Conservation (phyloP, 805 yeast genomes). For the Barnettozyma salicaria region DNA sequence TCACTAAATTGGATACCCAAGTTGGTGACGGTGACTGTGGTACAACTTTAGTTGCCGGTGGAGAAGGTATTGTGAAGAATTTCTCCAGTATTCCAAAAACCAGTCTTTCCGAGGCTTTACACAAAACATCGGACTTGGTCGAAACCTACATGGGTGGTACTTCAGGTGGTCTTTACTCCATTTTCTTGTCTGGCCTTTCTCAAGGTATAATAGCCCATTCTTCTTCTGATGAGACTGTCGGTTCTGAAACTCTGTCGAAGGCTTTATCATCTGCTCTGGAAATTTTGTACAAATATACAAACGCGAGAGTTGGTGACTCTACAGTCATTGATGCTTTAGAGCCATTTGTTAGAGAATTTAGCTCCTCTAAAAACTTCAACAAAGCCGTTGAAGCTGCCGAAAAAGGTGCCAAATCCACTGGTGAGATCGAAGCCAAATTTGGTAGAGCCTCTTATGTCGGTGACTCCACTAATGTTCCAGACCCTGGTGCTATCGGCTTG, state of each 20-base stretch:
- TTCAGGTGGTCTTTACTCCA: conserved; percentile 89
- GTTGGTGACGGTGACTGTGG: conserved; percentile 99
- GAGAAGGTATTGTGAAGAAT: conserved; percentile 57
- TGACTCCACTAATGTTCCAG: conserved; percentile 64
- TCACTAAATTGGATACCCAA: conserved; percentile 77
- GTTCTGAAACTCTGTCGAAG: conserved; percentile 34
- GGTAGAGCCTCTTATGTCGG: conserved; percentile 95
- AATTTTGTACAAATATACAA: conserved; percentile 77
- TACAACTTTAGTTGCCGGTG: conserved; percentile 80
- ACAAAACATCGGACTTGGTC: conserved; percentile 74
- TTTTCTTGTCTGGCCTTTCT: conserved; percentile 73
- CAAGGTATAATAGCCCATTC: conserved; percentile 36
- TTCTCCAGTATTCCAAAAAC: conserved; percentile 37
- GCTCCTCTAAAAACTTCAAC: conserved; percentile 42
- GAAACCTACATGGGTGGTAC: conserved; percentile 98
- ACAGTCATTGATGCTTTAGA: conserved; percentile 84
- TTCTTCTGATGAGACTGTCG: conserved; percentile 27
- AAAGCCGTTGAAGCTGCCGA: conserved; percentile 65
- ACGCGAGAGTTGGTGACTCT: conserved; percentile 84
- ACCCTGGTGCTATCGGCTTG: conserved; percentile 92
- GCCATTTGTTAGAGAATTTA: conserved; percentile 71
- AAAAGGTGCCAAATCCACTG: conserved; percentile 72
- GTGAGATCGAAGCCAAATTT: conserved; percentile 71
- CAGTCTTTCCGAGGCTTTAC: conserved; percentile 48
- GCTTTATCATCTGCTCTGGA: conserved; percentile 55